These are phyloP conservation scores for Metroxylon sagu DNA, from an alignment of 176 grass and related monocot genomes.

Conservation along the genomic window DNA sequence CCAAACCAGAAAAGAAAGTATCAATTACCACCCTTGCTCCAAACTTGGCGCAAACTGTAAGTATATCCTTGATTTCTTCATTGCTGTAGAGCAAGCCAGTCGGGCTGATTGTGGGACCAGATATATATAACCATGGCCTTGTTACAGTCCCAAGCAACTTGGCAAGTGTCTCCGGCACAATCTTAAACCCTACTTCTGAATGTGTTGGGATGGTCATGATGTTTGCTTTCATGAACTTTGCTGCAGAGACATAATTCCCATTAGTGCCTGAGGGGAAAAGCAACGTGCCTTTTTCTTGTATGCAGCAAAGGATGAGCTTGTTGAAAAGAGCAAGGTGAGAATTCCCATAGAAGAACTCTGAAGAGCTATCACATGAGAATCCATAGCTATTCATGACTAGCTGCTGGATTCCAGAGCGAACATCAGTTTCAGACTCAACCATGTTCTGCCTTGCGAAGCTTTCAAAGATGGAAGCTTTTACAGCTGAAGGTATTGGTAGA, in stretches of 20 bases:
- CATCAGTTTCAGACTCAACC: constrained; percentile 72
- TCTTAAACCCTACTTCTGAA: constrained; percentile 47
- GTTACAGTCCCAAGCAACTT: constrained; percentile 42
- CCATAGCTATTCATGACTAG: constrained; percentile 73
- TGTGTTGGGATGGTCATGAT: constrained; percentile 46
- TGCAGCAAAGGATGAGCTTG: constrained; percentile 79
- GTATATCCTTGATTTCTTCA: constrained; percentile 49
- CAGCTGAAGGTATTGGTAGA: constrained; percentile 62
- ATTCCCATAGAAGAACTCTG: constrained; percentile 70
- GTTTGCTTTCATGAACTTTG: constrained; percentile 76
- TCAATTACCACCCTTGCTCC: constrained; percentile 86
- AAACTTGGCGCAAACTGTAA: constrained; percentile 62
- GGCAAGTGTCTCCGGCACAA: constrained; percentile 44
- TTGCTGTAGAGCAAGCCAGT: constrained; percentile 78
- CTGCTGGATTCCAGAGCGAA: constrained; percentile 49
- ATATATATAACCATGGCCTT: constrained; percentile 83
- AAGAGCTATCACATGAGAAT: constrained; percentile 33
- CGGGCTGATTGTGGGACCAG: constrained; percentile 80
- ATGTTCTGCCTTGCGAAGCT: constrained; percentile 96
- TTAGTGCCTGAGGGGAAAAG: constrained; percentile 80
- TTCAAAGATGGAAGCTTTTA: constrained; percentile 84
- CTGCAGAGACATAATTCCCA: constrained; percentile 59
- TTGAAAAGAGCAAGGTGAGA: constrained; percentile 83
- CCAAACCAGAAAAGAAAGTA: constrained; percentile 83
- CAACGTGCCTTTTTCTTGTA: constrained; percentile 79